phyloP scores from a whole-genome alignment of 768 basidiomycete genomes.

The Russula foetens region DNA sequence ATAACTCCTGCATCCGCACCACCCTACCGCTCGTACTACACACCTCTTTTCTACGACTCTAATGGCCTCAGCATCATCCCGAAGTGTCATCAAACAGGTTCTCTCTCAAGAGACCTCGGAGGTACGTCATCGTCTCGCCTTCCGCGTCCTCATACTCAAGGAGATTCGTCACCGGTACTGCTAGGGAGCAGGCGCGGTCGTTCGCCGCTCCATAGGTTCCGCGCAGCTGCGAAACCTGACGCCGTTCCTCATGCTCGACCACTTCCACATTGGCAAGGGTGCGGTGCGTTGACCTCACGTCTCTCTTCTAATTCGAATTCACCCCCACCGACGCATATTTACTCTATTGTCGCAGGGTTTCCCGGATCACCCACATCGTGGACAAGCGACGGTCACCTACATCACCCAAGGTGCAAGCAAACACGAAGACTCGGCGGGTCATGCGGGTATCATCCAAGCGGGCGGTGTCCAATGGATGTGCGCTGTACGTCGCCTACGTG shows the following conservation, averaged over 20 bases:
- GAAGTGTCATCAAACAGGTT: constrained; percentile 69
- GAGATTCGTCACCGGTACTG: neutral
- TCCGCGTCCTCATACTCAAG: neutral
- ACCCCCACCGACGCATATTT: neutral
- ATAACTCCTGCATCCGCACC: neutral
- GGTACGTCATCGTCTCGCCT: constrained; percentile 30
- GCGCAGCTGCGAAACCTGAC: constrained; percentile 67
- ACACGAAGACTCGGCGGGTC: constrained; percentile 90
- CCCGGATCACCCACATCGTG: constrained; percentile 90
- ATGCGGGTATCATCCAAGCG: constrained; percentile 62
- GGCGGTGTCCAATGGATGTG: constrained; percentile 98
- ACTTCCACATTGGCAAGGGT: constrained; percentile 64
- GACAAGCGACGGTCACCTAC: constrained; percentile 84
- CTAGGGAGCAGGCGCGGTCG: constrained; percentile 74
- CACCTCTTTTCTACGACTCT: constrained; percentile 24
- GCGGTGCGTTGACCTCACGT: constrained; percentile 38
- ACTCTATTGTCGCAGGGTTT: constrained; percentile 50
- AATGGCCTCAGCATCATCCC: constrained; percentile 43
- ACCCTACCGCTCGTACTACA: neutral
- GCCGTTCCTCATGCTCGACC: constrained; percentile 88
- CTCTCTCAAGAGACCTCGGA: constrained; percentile 68
- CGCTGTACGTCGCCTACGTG: constrained; percentile 40
- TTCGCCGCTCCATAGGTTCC: constrained; percentile 82
- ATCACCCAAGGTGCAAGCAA: constrained; percentile 75
- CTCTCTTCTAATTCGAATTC: neutral